These are phyloP conservation scores for Coniochaeta sp. DNA, from an alignment of 2,329 filamentous ascomycete genomes.

Conservation along the genomic window DNA sequence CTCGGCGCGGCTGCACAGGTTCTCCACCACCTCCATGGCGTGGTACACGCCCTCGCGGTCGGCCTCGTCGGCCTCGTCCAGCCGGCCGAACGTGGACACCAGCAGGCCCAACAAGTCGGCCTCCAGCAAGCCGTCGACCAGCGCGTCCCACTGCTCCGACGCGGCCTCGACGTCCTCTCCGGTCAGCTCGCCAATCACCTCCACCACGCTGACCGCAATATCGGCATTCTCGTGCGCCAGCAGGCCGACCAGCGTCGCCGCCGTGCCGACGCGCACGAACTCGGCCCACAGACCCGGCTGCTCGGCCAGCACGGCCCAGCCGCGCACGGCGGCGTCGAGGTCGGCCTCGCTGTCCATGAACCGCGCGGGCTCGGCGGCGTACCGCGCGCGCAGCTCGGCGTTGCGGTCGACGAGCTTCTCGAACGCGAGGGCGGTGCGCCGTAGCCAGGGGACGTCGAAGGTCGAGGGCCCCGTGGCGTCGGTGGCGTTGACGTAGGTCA, in stretches of 20 bases:
- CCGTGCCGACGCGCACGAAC: conserved; percentile 68
- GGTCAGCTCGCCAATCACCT: conserved; percentile 84
- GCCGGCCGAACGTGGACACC: conserved; percentile 67
- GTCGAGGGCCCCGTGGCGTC: conserved; percentile 37
- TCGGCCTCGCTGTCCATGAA: conserved; percentile 85
- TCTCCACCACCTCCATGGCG: conserved; percentile 76
- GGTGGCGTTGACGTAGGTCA: conserved; percentile 66
- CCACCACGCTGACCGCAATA: conserved; percentile 84
- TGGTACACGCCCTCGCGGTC: conserved; percentile 86
- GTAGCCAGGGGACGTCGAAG: conserved; percentile 78
- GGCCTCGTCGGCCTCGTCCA: conserved; percentile 65
- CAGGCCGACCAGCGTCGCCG: conserved; percentile 67
- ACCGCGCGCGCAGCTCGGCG: conserved; percentile 78
- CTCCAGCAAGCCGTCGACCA: conserved; percentile 62
- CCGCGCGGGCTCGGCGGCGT: conserved; percentile 71
- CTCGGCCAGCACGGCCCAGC: conserved; percentile 77
- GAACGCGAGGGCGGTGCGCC: conserved; percentile 72
- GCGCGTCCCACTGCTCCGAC: conserved; percentile 69
- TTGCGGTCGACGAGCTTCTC: conserved; percentile 91
- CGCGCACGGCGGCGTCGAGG: conserved; percentile 81
- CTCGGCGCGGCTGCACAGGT: conserved; percentile 64
- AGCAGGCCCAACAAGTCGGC: conserved; percentile 69
- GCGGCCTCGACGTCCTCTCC: conserved; percentile 85
- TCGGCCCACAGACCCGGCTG: conserved; percentile 78
- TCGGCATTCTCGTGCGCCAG: conserved; percentile 95